Evolutionary conservation across 192 early-diverging fungal species (phyloP), one percentile per base, ranked within the genome.

Genomic region (Chytriomyces sp.): DNA sequence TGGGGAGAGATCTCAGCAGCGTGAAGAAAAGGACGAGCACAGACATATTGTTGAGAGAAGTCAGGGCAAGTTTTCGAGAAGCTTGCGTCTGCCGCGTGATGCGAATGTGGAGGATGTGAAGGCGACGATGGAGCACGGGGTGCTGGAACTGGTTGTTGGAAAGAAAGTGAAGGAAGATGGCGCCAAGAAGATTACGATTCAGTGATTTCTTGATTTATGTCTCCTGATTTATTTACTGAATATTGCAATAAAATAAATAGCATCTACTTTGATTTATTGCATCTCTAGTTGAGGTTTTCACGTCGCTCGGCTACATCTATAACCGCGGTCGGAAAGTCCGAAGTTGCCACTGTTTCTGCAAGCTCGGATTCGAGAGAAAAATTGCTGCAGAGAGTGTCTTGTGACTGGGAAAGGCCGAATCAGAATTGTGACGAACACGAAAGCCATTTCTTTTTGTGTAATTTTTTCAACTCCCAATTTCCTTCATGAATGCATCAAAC

Each of bases 341-440:
- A n/a, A n/a, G n/a, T n/a, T n/a, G n/a, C n/a, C n/a, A n/a, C n/a
- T n/a, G n/a, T 8, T 26, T 8, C 10, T 7, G 24, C 8, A 24
- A 67, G n/a, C n/a, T 80, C 13, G 61, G 24, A 45, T 61, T 63
- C 6, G 13, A 48, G 8, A 87, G 75, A 3, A 77, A 78, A 16
- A 23, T 5, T 35, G 0, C 2, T 72, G 68, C 45, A 96, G 88
- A 61, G 90, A 90, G 61, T 81, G 67, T 48, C 80, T 91, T 10
- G 89, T 87, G 0, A 80, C 72, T 18, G 87, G 87, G 72, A 96
- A 96, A 70, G 90, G 79, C 6, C 91, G 91, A 68, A 97, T 97
- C 20, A 96, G 84, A 81, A 35, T 35, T 35, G 28, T 35, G 28
- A 0, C 2, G 28, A 35, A n/a, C n/a, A n/a, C n/a, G n/a, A n/a